Evolutionary conservation across 768 basidiomycete genomes (phyloP), one percentile per base, ranked within the genome.

Genomic region (Daedalea quercina): DNA sequence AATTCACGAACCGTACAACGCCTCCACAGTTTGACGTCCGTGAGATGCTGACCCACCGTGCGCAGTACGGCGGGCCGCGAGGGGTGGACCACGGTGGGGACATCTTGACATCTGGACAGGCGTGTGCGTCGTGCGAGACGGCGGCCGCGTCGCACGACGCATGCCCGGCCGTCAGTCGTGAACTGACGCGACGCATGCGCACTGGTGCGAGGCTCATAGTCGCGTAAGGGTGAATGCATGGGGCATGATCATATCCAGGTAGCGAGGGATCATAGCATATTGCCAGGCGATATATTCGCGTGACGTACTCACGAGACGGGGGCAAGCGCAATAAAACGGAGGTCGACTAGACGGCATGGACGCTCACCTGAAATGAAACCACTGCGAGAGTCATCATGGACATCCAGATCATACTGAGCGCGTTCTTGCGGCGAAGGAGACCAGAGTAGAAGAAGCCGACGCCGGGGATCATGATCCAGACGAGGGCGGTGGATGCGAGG

Each of bases 361-460:
- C n/a, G 50, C 19, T 22, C 19, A 90, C 90, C 76, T 92, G 87
- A 73, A 93, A 92, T 3, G 85, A 85, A 28, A 92, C 88, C 60
- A 88, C 78, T 0, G 84, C 93, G 12, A 93, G 62, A 0, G 81
- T 79, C 60, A 86, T 77, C 77, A 93, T 83, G 51, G 81, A 82
- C 17, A 87, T 77, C 66, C 82, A 93, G 17, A 95, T 87, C 84
- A 94, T 89, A 37, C 84, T 87, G 19, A 97, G 76, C 0, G 95
- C 95, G 60, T 96, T 96, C 71, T 98, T 98, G 55, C 95, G 74
- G 46, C 95, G 74, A 28, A 96, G 78, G 28, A 99, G 79, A 57
- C 91, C 95, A 13, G 91, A 88, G 69, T 95, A 96, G 72, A 90
- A 91, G 69, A 80, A 89, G 44, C 90, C 89, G 44, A 94, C 83